Evolutionary conservation across 2,329 filamentous ascomycete genomes (phyloP).

Genomic region (Passalora sequoiae): DNA sequence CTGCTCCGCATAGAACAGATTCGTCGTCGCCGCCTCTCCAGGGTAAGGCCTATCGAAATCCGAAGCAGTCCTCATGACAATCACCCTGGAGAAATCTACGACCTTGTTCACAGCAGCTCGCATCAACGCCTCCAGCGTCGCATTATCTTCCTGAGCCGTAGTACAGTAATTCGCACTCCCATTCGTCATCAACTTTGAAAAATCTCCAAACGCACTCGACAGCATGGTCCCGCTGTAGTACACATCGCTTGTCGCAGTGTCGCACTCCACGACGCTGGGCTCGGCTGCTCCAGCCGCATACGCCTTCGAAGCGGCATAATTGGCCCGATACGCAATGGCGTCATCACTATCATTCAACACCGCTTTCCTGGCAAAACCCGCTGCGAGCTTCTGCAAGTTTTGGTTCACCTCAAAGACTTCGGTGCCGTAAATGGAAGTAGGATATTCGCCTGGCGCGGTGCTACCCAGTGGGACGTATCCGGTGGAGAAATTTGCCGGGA

Average conservation of each 20-base stretch:
- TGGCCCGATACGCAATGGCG: constrained; percentile 36
- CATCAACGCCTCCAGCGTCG: constrained; percentile 60
- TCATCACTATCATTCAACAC: constrained; percentile 35
- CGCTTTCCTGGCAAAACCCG: constrained; percentile 33
- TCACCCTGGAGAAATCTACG: constrained; percentile 62
- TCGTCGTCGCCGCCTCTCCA: constrained; percentile 51
- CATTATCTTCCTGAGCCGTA: constrained; percentile 69
- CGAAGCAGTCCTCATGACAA: constrained; percentile 63
- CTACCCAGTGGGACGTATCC: constrained; percentile 65
- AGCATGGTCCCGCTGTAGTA: constrained; percentile 63
- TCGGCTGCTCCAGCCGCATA: constrained; percentile 42
- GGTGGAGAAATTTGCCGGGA: constrained; percentile 59
- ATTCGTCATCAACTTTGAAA: constrained; percentile 60
- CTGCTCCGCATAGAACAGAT: constrained; percentile 57
- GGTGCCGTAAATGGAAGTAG: constrained; percentile 37
- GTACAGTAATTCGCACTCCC: constrained; percentile 64
- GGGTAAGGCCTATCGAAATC: constrained; percentile 67
- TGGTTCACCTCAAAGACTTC: constrained; percentile 42
- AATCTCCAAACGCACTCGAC: constrained; percentile 60
- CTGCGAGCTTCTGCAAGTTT: constrained; percentile 34
- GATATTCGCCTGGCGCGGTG: constrained; percentile 44
- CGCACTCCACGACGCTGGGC: constrained; percentile 59
- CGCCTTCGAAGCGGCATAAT: constrained; percentile 29
- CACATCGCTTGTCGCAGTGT: constrained; percentile 65
- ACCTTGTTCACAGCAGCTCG: constrained; percentile 53